A percentile compares a stretch with the other conserved stretches of the same genome.
These are phyloP conservation scores for Podila clonocystis DNA, from an alignment of 192 early-diverging fungal species.

Conservation along the genomic window DNA sequence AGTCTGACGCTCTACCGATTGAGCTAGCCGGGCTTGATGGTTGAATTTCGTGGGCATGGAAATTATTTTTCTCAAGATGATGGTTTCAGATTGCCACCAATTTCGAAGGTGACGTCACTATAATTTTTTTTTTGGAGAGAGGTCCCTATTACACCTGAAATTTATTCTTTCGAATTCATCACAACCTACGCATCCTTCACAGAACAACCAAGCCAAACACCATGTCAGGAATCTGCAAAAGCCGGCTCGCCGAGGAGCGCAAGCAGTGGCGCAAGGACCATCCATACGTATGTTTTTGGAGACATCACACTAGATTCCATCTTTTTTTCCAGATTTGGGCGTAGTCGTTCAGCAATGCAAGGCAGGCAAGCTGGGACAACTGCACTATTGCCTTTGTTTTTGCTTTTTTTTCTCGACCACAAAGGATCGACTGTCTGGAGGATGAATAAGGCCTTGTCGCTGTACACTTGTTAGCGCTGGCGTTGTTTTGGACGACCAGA, in stretches of 20 bases:
- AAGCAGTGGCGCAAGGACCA: slow-evolving; percentile 99
- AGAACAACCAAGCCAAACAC: not conserved
- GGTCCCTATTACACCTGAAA: no score
- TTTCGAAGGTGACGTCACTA: no score
- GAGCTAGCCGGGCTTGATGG: slow-evolving; percentile 65
- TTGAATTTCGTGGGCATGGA: not conserved
- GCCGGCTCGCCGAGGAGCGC: slow-evolving; percentile 90
- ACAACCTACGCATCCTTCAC: no score
- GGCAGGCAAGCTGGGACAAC: no score
- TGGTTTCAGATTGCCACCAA: no score
- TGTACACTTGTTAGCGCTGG: no score
- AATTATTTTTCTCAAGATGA: not conserved
- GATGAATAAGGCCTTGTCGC: not conserved
- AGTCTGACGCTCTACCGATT: slow-evolving; percentile 89
- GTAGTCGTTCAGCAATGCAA: slow-evolving; percentile 1
- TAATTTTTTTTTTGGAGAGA: no score
- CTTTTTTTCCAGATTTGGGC: not conserved
- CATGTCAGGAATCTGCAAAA: slow-evolving; percentile 78
- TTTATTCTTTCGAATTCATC: no score
- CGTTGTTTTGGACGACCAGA: no score
- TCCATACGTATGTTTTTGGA: slow-evolving; percentile 63
- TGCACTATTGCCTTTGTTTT: not conserved
- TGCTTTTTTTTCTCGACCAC: not conserved
- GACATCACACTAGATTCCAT: no score
- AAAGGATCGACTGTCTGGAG: slow-evolving; percentile 1